These are phyloP conservation scores for Angomonas desouzai DNA, from an alignment of 208 protist genomes.

Conservation along the genomic window DNA sequence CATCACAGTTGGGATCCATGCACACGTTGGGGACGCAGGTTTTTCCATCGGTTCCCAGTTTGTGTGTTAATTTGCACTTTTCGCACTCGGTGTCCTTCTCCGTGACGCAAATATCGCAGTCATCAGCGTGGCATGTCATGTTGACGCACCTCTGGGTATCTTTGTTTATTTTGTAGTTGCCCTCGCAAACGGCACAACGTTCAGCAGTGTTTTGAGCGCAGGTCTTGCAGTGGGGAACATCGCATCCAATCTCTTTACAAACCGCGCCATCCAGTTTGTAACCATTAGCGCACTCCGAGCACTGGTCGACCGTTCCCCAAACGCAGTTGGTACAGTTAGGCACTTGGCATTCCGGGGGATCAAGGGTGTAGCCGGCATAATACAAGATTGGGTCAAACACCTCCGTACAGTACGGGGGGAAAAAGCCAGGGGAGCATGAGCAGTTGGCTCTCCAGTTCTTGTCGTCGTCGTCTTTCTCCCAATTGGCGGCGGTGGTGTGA, in stretches of 20 bases:
- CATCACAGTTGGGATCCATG: neutral
- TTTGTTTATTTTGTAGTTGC: too few relatives aligned
- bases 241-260: neutral
- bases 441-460: neutral
- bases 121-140: too few relatives aligned
- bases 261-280: neutral
- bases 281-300: neutral
- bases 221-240: neutral
- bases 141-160: too few relatives aligned
- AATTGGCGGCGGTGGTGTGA: too few relatives aligned
- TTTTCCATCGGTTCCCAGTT: too few relatives aligned
- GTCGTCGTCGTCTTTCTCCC: neutral
- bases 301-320: neutral
- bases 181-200: too few relatives aligned
- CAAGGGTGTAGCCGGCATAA: neutral
- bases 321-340: neutral
- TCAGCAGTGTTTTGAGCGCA: neutral
- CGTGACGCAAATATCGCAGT: too few relatives aligned
- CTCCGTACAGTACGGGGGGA: conserved; percentile 1
- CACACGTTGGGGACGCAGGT: neutral
- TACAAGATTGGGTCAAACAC: conserved; percentile 1
- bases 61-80: too few relatives aligned
- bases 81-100: too few relatives aligned
- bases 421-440: too few relatives aligned
- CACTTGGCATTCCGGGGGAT: too few relatives aligned